Conservation (phyloP, 768 basidiomycete genomes). For the Symmetrospora coprosmae region DNA sequence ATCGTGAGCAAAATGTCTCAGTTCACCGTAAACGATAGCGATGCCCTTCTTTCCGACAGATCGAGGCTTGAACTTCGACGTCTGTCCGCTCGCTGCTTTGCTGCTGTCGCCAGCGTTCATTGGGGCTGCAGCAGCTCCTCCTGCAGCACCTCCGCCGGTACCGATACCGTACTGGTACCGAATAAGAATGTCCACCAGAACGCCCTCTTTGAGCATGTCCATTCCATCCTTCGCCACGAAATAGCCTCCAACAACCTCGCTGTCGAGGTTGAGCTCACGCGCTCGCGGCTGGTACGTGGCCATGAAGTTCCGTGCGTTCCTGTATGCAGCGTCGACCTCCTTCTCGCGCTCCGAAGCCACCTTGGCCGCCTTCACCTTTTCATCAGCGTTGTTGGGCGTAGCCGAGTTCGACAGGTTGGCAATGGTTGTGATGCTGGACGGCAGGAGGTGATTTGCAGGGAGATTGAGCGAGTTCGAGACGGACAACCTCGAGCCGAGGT, state of each 20-base stretch:
- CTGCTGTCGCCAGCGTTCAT: no score
- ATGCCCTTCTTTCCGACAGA: conserved; percentile 28
- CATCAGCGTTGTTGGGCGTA: conserved; percentile 8
- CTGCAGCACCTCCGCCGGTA: conserved; percentile 23
- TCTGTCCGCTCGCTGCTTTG: background rate
- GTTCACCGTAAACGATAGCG: conserved; percentile 33
- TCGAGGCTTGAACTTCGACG: background rate
- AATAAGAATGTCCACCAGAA: conserved; percentile 31
- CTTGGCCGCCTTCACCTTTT: conserved; percentile 11
- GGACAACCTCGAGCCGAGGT: conserved; percentile 27
- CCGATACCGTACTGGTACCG: conserved; percentile 29
- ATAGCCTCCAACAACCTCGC: conserved; percentile 33
- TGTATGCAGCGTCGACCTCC: conserved; percentile 8
- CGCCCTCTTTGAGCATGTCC: conserved; percentile 29
- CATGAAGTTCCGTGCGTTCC: conserved; percentile 31
- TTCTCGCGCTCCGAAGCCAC: conserved; percentile 8
- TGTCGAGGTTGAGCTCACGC: conserved; percentile 32
- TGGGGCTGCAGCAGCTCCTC: conserved; percentile 18
- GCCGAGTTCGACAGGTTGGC: background rate
- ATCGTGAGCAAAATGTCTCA: no score
- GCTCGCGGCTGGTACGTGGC: conserved; percentile 28
- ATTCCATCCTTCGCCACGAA: conserved; percentile 32
- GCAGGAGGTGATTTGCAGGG: conserved; percentile 27
- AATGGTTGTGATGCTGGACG: conserved; percentile 4
- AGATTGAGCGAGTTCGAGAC: conserved; percentile 30